Evolutionary conservation across 2,329 filamentous ascomycete genomes (phyloP).

Genomic region (Beauveria scarabaeidicola): DNA sequence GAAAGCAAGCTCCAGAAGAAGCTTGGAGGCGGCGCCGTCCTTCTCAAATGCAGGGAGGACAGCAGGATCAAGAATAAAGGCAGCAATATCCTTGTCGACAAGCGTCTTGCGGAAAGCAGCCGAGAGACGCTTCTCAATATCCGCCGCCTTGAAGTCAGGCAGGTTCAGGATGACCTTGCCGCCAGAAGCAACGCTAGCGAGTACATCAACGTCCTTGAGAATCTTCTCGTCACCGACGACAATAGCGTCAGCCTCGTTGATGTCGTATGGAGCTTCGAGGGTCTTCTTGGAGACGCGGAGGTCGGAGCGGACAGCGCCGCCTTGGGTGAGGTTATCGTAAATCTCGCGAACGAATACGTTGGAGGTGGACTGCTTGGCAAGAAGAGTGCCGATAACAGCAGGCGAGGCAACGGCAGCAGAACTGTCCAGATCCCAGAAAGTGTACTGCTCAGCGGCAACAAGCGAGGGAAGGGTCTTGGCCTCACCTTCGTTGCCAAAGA

Average conservation of each 20-base stretch:
- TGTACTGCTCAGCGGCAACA: constrained; percentile 68
- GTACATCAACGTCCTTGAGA: constrained; percentile 66
- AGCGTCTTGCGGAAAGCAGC: constrained; percentile 61
- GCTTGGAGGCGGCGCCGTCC: constrained; percentile 53
- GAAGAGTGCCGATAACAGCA: constrained; percentile 45
- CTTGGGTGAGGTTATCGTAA: constrained; percentile 59
- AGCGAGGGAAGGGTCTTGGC: constrained; percentile 32
- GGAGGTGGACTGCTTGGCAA: constrained; percentile 63
- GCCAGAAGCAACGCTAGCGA: constrained; percentile 59
- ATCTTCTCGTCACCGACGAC: constrained; percentile 75
- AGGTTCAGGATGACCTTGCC: constrained; percentile 70
- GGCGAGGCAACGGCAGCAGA: constrained; percentile 60
- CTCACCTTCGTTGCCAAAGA: constrained; percentile 47
- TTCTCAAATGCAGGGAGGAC: constrained; percentile 60
- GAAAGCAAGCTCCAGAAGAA: constrained; percentile 75
- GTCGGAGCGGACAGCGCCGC: constrained; percentile 76
- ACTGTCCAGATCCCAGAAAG: constrained; percentile 85
- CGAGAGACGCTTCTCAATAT: constrained; percentile 79
- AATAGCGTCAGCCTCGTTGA: constrained; percentile 69
- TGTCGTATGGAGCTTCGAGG: constrained; percentile 74
- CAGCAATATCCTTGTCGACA: constrained; percentile 57
- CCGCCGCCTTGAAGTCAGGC: constrained; percentile 74
- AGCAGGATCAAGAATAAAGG: constrained; percentile 69
- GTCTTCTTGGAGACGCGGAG: constrained; percentile 75
- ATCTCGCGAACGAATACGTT: constrained; percentile 54